These are phyloP conservation scores for Lodderomyces metapsilosis DNA, from an alignment of 1,139 yeast genomes.

Conservation along the genomic window DNA sequence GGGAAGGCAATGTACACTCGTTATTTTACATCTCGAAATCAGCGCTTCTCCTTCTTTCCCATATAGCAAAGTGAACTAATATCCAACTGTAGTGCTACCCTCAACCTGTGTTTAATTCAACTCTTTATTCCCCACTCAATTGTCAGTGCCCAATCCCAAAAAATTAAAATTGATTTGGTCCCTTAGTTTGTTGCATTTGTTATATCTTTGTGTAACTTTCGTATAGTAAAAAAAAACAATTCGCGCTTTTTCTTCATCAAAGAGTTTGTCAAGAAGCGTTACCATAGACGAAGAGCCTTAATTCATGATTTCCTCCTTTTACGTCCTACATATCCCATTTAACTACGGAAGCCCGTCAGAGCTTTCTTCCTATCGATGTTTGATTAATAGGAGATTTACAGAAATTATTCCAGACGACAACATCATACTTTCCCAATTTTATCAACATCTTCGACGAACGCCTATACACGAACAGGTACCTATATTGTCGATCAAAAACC, in stretches of 20 bases:
- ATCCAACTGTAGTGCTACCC: too few species aligned
- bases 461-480: slow-evolving; percentile 26
- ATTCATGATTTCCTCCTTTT: slow-evolving; percentile 39
- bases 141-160: too few species aligned
- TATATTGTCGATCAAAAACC: slow-evolving; percentile 25
- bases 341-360: slow-evolving; percentile 12
- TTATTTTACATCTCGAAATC: too few species aligned
- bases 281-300: background rate
- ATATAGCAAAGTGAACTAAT: too few species aligned
- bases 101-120: too few species aligned
- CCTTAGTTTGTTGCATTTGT: too few species aligned
- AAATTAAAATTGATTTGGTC: too few species aligned
- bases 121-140: too few species aligned
- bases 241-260: background rate
- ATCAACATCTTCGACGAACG: slow-evolving; percentile 22
- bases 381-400: slow-evolving; percentile 37
- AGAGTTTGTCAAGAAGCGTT: background rate
- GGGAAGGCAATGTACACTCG: too few species aligned
- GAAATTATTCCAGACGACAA: slow-evolving; percentile 27
- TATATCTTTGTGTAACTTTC: too few species aligned
- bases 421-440: slow-evolving; percentile 27
- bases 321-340: slow-evolving; percentile 34
- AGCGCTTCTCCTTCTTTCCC: too few species aligned
- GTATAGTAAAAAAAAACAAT: too few species aligned
- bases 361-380: slow-evolving; percentile 29